phyloP scores from a whole-genome alignment of 805 yeast species.

The Nakazawaea pomicola region DNA sequence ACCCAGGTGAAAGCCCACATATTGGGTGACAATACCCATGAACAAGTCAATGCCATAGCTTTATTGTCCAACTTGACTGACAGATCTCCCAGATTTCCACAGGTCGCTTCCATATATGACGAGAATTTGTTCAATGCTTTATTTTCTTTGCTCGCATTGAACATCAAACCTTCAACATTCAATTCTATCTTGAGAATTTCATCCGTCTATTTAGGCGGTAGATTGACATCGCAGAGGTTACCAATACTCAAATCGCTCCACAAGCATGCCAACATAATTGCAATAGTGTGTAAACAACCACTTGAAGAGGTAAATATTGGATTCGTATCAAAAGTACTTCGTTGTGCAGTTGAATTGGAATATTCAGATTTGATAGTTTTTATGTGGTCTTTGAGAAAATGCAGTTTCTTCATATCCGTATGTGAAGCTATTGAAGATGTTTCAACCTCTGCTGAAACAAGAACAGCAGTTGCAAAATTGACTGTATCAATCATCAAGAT shows the following conservation, averaged over 20 bases:
- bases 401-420: constrained; percentile 31
- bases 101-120: constrained; percentile 32
- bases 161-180: constrained; percentile 40
- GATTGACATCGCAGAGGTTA: constrained; percentile 15
- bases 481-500: constrained; percentile 15
- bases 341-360: constrained; percentile 6
- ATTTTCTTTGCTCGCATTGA: constrained; percentile 34
- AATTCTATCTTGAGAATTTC: constrained; percentile 38
- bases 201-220: constrained; percentile 18
- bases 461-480: not conserved
- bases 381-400: constrained; percentile 41
- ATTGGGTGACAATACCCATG: constrained; percentile 42
- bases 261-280: constrained; percentile 10
- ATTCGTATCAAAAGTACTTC: constrained; percentile 13
- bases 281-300: constrained; percentile 6
- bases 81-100: constrained; percentile 34
- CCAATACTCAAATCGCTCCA: constrained; percentile 11
- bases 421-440: constrained; percentile 10
- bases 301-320: constrained; percentile 3
- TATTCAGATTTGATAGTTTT: constrained; percentile 32
- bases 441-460: constrained; percentile 5
- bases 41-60: constrained; percentile 46
- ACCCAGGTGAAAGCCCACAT: constrained; percentile 32
- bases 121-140: constrained; percentile 34
- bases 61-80: constrained; percentile 51